Percentiles rank a stretch among this genome's conserved stretches.
phyloP scores from a whole-genome alignment of 1,284 basidiomycete genomes.

The Irpex rosettiformis region DNA sequence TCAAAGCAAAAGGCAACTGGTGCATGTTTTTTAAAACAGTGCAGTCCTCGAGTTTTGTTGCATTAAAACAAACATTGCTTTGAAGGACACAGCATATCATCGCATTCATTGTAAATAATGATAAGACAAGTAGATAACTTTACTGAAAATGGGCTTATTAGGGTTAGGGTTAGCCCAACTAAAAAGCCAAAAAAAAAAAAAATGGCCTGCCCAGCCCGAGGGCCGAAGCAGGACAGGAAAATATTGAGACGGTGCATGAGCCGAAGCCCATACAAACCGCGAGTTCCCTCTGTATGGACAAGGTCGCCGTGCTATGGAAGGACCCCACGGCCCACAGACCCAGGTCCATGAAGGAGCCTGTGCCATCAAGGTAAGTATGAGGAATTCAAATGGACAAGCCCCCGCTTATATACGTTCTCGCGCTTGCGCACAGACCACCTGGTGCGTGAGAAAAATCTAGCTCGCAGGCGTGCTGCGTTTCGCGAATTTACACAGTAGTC shows the following conservation, averaged over 20 bases:
- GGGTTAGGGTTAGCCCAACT: slow-evolving; percentile 14
- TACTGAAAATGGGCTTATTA: neutral
- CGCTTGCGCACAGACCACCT: slow-evolving; percentile 11
- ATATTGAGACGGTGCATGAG: slow-evolving; percentile 69
- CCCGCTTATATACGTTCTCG: slow-evolving; percentile 5
- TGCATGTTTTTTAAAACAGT: too few species aligned
- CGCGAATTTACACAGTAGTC: too few species aligned
- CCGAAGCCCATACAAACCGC: slow-evolving; percentile 63
- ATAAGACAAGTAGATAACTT: too few species aligned
- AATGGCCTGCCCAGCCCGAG: slow-evolving; percentile 34
- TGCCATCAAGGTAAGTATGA: slow-evolving; percentile 18
- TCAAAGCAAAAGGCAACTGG: neutral
- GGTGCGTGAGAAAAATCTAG: neutral
- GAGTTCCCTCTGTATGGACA: slow-evolving; percentile 43
- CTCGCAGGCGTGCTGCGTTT: neutral
- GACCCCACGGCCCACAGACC: slow-evolving; percentile 38
- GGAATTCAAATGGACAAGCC: neutral
- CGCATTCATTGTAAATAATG: too few species aligned
- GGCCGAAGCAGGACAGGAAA: slow-evolving; percentile 61
- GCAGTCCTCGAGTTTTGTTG: neutral
- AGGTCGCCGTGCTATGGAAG: slow-evolving; percentile 70
- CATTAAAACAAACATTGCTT: neutral
- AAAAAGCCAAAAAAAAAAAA: slow-evolving; percentile 26
- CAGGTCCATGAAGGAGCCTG: slow-evolving; percentile 13
- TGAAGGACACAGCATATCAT: too few species aligned